Conservation (phyloP, 2,329 filamentous ascomycete species). For the Microdochium paspali region DNA sequence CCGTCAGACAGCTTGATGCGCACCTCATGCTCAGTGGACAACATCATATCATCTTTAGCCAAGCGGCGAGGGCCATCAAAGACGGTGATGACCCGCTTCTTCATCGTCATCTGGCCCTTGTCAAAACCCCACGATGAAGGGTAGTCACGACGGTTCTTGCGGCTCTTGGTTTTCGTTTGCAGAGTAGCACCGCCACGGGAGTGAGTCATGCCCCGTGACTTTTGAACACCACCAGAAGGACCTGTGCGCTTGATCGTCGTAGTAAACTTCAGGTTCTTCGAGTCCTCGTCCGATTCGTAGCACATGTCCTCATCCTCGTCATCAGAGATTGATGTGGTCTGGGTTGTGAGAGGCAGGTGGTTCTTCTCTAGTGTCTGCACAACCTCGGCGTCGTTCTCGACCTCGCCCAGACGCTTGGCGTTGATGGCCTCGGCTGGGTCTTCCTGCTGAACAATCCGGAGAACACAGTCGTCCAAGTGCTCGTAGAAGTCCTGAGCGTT, state of each 20-base stretch:
- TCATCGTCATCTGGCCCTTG: conserved; percentile 92
- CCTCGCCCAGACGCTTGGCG: conserved; percentile 52
- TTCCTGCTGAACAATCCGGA: conserved; percentile 63
- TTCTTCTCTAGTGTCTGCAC: conserved; percentile 56
- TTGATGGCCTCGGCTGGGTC: conserved; percentile 62
- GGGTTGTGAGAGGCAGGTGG: conserved; percentile 39
- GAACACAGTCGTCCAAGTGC: conserved; percentile 74
- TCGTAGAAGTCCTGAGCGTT: conserved; percentile 98
- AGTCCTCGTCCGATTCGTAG: conserved; percentile 51
- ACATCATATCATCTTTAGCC: conserved; percentile 99
- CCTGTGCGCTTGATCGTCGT: conserved; percentile 52
- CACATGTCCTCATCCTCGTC: conserved; percentile 50
- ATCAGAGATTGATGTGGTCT: conserved; percentile 20
- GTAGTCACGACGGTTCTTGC: conserved; percentile 90
- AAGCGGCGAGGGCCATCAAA: conserved; percentile 83
- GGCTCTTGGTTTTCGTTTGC: conserved; percentile 49
- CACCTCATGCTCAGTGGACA: conserved; percentile 89
- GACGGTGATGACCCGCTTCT: conserved; percentile 89
- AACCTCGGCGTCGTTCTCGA: conserved; percentile 54
- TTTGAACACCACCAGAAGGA: conserved; percentile 47
- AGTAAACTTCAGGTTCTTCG: conserved; percentile 37
- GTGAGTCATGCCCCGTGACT: conserved; percentile 66
- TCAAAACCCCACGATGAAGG: conserved; percentile 90
- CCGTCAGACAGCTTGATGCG: conserved; percentile 70
- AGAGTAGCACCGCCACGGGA: conserved; percentile 63